Conservation (phyloP, 441 rosid species). For the Croton setiger region DNA sequence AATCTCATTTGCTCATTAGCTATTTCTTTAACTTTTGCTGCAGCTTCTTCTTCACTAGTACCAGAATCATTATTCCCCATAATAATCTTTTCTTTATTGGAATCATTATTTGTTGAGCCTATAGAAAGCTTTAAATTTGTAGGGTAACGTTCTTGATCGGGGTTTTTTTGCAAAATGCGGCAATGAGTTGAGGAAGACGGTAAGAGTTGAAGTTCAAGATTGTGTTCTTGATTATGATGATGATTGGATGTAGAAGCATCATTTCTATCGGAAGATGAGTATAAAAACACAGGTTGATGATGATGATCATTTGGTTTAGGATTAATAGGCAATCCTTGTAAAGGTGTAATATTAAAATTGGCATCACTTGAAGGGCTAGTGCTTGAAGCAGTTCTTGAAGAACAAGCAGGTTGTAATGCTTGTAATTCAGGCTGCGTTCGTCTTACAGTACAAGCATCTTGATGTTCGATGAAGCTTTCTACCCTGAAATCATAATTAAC, state of each 20-base stretch:
- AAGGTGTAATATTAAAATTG: slow-evolving; percentile 44
- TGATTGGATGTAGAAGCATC: slow-evolving; percentile 21
- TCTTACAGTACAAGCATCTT: slow-evolving; percentile 69
- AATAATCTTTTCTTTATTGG: slow-evolving; percentile 7
- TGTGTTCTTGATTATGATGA: slow-evolving; percentile 35
- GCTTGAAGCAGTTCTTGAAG: slow-evolving; percentile 84
- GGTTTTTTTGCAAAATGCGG: slow-evolving; percentile 14
- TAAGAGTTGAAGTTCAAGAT: slow-evolving; percentile 80
- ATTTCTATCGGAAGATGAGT: slow-evolving; percentile 24
- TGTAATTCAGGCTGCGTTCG: slow-evolving; percentile 46
- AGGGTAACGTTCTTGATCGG: slow-evolving; percentile 31
- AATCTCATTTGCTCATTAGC: slow-evolving; percentile 55
- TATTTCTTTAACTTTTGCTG: slow-evolving; percentile 34
- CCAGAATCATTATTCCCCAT: slow-evolving; percentile 6
- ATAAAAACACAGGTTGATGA: slow-evolving; percentile 27
- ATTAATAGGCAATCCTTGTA: slow-evolving; percentile 31
- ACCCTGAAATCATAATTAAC: slow-evolving; percentile 45
- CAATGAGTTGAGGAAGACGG: slow-evolving; percentile 31
- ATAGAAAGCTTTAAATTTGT: slow-evolving; percentile 59
- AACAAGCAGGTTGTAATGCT: slow-evolving; percentile 47
- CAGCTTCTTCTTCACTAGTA: slow-evolving; percentile 28
- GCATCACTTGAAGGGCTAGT: slow-evolving; percentile 78
- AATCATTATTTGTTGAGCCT: slow-evolving; percentile 24
- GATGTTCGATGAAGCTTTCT: slow-evolving; percentile 98
- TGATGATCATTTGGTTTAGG: slow-evolving; percentile 27